A percentile compares a stretch with the other conserved stretches of the same genome.
Conservation (phyloP, 495 filamentous ascomycete species). For the Hyaloscypha bicolor region DNA sequence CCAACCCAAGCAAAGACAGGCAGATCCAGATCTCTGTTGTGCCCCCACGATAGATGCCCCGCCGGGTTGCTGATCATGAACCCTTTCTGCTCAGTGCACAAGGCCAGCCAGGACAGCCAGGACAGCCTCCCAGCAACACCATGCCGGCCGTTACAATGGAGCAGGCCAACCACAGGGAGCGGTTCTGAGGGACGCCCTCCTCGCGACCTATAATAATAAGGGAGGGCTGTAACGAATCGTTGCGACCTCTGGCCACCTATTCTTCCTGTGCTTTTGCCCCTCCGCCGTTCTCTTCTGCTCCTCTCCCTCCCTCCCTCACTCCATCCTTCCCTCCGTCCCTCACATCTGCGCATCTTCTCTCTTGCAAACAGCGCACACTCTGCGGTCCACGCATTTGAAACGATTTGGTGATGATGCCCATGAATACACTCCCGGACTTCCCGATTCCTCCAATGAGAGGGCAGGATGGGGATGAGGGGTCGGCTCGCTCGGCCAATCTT, state of each 20-base stretch:
- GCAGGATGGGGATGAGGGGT: not conserved
- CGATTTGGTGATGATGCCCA: not conserved
- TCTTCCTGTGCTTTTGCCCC: no score
- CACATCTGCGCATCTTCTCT: not conserved
- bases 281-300: not conserved
- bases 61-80: not conserved
- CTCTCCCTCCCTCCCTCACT: not conserved
- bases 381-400: not conserved
- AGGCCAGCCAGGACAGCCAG: no score
- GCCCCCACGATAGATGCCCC: not conserved
- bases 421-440: not conserved
- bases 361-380: not conserved
- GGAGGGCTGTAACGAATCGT: not conserved
- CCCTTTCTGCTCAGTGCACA: not conserved
- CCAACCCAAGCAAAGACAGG: no score
- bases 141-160: not conserved
- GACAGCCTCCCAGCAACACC: no score
- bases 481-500: constrained; percentile 10
- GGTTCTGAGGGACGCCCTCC: not conserved
- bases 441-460: not conserved
- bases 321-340: not conserved
- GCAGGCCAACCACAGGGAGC: not conserved
- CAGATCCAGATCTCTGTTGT: not conserved
- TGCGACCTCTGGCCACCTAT: not conserved
- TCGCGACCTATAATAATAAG: not conserved